phyloP scores from a whole-genome alignment of 345 rosid genomes.

The Eucalyptus marginata region DNA sequence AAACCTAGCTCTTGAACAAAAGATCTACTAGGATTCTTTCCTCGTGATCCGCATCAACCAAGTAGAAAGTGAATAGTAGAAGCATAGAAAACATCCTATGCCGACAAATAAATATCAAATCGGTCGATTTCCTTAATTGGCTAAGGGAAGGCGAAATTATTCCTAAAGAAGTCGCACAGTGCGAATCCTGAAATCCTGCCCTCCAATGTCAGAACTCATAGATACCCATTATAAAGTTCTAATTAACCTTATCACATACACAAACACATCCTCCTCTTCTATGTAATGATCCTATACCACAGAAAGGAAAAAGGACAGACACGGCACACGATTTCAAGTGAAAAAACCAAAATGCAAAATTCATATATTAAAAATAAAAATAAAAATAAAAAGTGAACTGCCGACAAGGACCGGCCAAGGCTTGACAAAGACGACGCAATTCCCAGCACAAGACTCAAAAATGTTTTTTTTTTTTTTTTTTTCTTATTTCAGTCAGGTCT shows the following conservation, averaged over 20 bases:
- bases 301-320: neutral
- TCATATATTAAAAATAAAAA: neutral
- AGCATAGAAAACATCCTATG: neutral
- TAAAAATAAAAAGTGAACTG: neutral
- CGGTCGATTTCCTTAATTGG: neutral
- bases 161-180: neutral
- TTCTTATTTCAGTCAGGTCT: neutral
- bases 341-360: neutral
- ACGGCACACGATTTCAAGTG: neutral
- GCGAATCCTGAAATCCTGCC: neutral
- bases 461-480: neutral
- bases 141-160: neutral
- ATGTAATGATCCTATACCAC: neutral
- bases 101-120: neutral
- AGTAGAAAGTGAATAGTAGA: neutral
- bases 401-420: neutral
- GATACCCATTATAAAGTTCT: neutral
- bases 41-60: neutral
- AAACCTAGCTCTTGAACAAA: neutral
- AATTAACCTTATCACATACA: neutral
- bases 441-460: neutral
- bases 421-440: neutral
- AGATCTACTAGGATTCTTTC: neutral
- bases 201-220: neutral
- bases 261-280: neutral